Conservation (phyloP, 2,329 filamentous ascomycete genomes). For the Samsoniella hepiali region DNA sequence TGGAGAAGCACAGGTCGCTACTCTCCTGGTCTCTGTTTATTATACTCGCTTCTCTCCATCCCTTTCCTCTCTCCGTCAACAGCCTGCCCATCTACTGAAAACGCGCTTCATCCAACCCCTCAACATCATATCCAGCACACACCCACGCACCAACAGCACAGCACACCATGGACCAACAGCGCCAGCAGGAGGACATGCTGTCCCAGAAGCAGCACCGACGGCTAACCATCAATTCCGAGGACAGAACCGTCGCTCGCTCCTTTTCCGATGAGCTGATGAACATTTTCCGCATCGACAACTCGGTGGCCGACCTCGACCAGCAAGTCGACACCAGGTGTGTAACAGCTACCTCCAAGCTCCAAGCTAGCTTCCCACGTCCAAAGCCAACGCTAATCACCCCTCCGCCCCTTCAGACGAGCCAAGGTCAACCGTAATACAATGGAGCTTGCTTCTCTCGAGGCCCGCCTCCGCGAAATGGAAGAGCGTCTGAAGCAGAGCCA, state of each 20-base stretch:
- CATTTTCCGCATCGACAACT: conserved; percentile 83
- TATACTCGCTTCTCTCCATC: conserved; percentile 12
- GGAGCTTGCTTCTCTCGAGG: conserved; percentile 84
- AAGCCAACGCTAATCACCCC: background rate
- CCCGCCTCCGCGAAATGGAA: conserved; percentile 80
- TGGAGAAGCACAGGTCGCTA: conserved; percentile 16
- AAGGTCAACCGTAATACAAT: conserved; percentile 68
- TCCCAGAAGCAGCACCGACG: conserved; percentile 12
- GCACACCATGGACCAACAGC: conserved; percentile 4
- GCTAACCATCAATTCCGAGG: conserved; percentile 15
- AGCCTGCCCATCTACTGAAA: background rate
- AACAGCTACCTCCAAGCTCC: background rate
- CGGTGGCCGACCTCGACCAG: conserved; percentile 68
- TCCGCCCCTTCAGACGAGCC: conserved; percentile 61
- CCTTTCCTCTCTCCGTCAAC: background rate
- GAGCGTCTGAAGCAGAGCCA: conserved; percentile 58
- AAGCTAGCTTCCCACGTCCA: background rate
- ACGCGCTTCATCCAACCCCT: background rate
- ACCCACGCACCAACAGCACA: background rate
- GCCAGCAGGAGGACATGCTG: conserved; percentile 5
- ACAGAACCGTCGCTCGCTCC: conserved; percentile 79
- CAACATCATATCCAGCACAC: background rate
- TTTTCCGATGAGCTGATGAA: conserved; percentile 85
- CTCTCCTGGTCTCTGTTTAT: conserved; percentile 15
- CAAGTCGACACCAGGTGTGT: conserved; percentile 79